Percentiles rank a stretch among this genome's conserved stretches.
These are phyloP conservation scores for Candida patagonica DNA, from an alignment of 805 yeast species.

Conservation along the genomic window DNA sequence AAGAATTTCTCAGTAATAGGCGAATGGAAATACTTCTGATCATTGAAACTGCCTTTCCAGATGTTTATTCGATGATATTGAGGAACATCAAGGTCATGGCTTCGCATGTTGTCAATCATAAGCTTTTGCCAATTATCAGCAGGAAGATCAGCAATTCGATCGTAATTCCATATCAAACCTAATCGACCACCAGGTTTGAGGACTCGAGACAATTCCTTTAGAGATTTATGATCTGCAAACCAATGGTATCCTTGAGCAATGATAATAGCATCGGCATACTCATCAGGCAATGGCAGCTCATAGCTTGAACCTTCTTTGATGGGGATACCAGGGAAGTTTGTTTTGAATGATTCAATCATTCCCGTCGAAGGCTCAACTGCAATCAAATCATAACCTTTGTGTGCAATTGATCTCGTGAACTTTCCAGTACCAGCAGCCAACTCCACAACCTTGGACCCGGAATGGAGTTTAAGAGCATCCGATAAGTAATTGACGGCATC, in stretches of 20 bases:
- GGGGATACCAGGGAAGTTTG: conserved; percentile 38
- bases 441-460: conserved; percentile 33
- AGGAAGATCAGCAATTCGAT: conserved; percentile 24
- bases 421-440: conserved; percentile 60
- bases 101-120: conserved; percentile 30
- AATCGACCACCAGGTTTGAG: conserved; percentile 41
- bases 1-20: conserved; percentile 23
- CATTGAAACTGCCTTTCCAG: conserved; percentile 37
- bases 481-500: conserved; percentile 37
- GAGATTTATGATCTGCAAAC: conserved; percentile 44
- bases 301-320: conserved; percentile 36
- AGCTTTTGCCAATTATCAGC: conserved; percentile 32
- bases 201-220: conserved; percentile 43
- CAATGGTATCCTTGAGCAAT: conserved; percentile 60
- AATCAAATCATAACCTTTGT: conserved; percentile 34
- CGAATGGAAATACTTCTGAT: conserved; percentile 28
- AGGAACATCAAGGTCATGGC: conserved; percentile 40
- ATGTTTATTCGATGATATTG: conserved; percentile 43
- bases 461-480: conserved; percentile 28
- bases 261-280: conserved; percentile 39
- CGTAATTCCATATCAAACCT: conserved; percentile 55
- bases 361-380: conserved; percentile 52
- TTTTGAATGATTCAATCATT: conserved; percentile 40
- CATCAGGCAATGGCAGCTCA: conserved; percentile 36
- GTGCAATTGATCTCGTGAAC: conserved; percentile 40